Evolutionary conservation across 208 protist genomes (phyloP), one percentile per base, ranked within the genome.

Genomic region (Novymonas esmeraldas): DNA sequence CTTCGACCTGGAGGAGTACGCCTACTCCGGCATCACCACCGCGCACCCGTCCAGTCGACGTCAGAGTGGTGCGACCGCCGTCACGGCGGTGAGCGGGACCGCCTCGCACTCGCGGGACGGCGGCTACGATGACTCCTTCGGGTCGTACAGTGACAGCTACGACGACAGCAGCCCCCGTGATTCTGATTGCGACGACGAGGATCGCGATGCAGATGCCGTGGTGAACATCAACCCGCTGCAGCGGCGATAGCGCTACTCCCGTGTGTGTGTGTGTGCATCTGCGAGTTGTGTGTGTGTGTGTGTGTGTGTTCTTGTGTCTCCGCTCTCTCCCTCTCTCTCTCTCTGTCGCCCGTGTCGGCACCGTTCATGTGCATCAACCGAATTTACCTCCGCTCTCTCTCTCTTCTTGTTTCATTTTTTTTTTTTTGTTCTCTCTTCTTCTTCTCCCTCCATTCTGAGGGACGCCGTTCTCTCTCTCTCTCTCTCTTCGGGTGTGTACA

Each of bases 1-100:
- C 57, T 82, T 78, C 18, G 56, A 74, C 29, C 42, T 77, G 0
- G 57, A 69, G 28, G 34, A 36, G 46, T 61, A 52, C 46, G 31
- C 38, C 6, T 31, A 41, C 28, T 16, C 38, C 55, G 16, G 34
- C 3, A 5, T 41, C 20, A 22, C 18, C 49, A 51, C 3, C 18
- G 41, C 10, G 4, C 6, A 3, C 2, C n/a, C 31, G 39, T 16
- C 26, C 7, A 28, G 22, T n/a, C 38, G 16, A 5, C 7, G 36
- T 11, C 7, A 11, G 7, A 41, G 36, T 11, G 36, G 36, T 11
- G 36, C 7, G 7, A 41, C 7, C 36, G 36, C 7, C 7, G 36
- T 5, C 36, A 41, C 7, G 7, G 36, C 7, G 36, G 36, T 5
- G 7, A 41, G 36, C 36, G 36, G 36, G 36, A 41, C 5, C 36